Base-by-base conservation (phyloP, 306 rosid species). In the Glycine tomentella region DNA sequence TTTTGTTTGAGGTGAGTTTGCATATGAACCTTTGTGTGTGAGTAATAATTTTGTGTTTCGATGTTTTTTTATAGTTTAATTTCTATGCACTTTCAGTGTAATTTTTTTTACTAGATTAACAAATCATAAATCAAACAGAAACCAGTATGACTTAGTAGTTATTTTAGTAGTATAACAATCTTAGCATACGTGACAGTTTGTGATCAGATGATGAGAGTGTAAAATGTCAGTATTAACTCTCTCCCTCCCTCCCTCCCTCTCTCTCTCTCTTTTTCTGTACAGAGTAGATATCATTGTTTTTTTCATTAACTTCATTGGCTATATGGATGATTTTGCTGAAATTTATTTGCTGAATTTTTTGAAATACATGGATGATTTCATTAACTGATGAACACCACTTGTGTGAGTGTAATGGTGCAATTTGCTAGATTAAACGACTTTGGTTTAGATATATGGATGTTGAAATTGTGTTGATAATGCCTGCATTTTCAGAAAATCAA, bases 1-100 rank as follows among this genome's bases (percentile, higher is more conserved):
- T 80, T 73, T 45, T 74, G 70, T 74, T 72, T 77, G 51, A 70
- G 82, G 82, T 81, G 66, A 80, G 71, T 76, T 85, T 77, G 73
- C 48, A 38, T 71, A 38, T 76, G 11, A 63, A 42, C 8, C 83
- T 78, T 5, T 55, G 7, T 52, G 1, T 34, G 8, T 76, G 50
- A 20, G 20, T 20, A 20, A 1, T 20, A 20, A 20, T 20, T 20
- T 20, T 20, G 20, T 84, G 25, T 52, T 83, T 66, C 75, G 59
- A 42, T 55, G 1, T 42, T 42, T 42, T 74, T 6, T 9, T 44
- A 25, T 46, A 10, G 66, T 59, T 17, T 25, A 9, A 10, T 59
- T 59, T 59, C 40, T 59, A 4, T 59, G n/a, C 1, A 58, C 10
- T 20, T 58, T 58, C 6, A 9, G 3, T 3, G 34, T 3, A 20